Conservation (phyloP, 495 filamentous ascomycete genomes). For the Xanthoparmelia taractica region DNA sequence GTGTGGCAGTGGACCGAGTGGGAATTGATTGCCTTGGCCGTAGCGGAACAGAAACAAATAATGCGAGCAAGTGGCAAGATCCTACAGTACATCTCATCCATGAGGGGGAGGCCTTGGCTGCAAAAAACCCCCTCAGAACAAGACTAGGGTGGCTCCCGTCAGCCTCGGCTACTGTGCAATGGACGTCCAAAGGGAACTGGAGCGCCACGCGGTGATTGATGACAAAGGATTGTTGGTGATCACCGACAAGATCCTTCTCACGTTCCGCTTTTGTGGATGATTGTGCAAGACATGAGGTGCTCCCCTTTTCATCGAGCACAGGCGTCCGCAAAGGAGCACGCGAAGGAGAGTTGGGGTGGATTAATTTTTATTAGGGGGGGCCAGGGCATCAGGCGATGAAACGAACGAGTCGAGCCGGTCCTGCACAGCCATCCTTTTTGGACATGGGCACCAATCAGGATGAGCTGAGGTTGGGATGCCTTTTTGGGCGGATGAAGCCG, state of each 20-base stretch:
- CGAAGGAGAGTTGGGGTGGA: neutral
- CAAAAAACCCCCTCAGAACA: neutral
- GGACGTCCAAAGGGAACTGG: neutral
- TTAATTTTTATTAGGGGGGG: slow-evolving; percentile 1
- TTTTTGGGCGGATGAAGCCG: neutral
- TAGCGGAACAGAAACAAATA: neutral
- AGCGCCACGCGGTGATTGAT: neutral
- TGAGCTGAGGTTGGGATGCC: neutral
- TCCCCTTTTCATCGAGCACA: neutral
- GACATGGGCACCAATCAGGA: slow-evolving; percentile 7
- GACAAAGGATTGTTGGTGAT: neutral
- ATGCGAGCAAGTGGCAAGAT: neutral
- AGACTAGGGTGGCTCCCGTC: neutral
- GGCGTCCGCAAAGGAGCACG: neutral
- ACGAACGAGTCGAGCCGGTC: slow-evolving; percentile 5
- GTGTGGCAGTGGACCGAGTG: neutral
- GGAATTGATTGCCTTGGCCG: neutral
- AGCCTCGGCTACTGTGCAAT: slow-evolving; percentile 3
- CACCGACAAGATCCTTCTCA: neutral
- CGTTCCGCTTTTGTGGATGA: too few relatives aligned
- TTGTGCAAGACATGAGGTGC: neutral
- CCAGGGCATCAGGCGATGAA: slow-evolving; percentile 5
- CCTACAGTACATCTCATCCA: neutral
- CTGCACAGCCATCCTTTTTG: slow-evolving; percentile 2
- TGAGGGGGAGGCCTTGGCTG: neutral